Evolutionary conservation across 306 rosid species (phyloP).

Genomic region (Trifolium repens): DNA sequence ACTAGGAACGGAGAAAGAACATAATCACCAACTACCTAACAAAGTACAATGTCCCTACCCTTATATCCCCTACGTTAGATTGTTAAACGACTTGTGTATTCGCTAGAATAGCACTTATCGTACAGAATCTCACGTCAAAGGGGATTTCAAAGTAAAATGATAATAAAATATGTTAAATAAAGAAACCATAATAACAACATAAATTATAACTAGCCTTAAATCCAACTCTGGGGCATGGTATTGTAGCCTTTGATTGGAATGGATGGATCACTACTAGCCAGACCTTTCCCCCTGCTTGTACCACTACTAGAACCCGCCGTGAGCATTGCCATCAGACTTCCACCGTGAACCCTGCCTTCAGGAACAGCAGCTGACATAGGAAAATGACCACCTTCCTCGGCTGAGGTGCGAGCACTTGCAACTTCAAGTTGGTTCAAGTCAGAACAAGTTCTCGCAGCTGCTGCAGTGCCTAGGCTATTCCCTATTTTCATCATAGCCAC

Average conservation of each 20-base stretch:
- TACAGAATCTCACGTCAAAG: constrained; percentile 43
- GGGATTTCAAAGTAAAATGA: constrained; percentile 50
- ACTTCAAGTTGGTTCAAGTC: constrained; percentile 45
- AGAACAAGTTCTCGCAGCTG: constrained; percentile 30
- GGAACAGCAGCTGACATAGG: constrained; percentile 51
- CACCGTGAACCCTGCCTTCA: constrained; percentile 97
- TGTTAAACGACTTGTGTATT: constrained; percentile 42
- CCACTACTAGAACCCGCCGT: constrained; percentile 49
- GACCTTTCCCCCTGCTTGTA: constrained; percentile 49
- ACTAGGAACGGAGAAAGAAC: constrained; percentile 19
- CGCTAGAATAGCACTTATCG: constrained; percentile 47
- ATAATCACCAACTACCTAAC: constrained; percentile 58
- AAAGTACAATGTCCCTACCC: constrained; percentile 53
- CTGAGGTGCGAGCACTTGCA: constrained; percentile 38
- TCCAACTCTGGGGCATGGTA: constrained; percentile 58
- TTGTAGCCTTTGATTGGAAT: constrained; percentile 50
- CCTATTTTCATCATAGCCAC: constrained; percentile 50
- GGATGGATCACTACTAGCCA: constrained; percentile 41
- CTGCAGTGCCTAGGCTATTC: constrained; percentile 34
- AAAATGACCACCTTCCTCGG: constrained; percentile 45
- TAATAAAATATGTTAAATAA: constrained; percentile 45
- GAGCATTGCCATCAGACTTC: constrained; percentile 82
- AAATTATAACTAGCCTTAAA: constrained; percentile 50
- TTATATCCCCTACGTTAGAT: constrained; percentile 42
- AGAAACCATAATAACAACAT: constrained; percentile 42